phyloP scores from a whole-genome alignment of 768 basidiomycete species.

The Lactifluus volemus region DNA sequence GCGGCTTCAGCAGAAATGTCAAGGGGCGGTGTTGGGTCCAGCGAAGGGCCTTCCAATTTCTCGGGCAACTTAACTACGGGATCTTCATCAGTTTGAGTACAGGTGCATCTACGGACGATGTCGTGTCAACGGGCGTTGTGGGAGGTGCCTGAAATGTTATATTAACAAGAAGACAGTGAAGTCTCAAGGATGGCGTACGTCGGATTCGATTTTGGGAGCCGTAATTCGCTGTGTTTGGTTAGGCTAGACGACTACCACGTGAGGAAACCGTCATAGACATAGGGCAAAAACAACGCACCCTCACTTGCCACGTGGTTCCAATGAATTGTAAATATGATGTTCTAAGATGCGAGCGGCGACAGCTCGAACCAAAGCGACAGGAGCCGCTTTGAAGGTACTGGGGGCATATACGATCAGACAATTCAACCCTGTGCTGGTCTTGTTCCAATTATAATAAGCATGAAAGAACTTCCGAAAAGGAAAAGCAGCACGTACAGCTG shows the following conservation, averaged over 20 bases:
- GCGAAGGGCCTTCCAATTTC: not conserved
- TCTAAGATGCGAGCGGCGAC: not conserved
- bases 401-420: not conserved
- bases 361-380: not conserved
- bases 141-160: not conserved
- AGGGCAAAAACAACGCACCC: not conserved
- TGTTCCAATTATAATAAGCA: not conserved
- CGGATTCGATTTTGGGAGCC: not conserved
- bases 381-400: not conserved
- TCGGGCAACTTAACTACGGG: not conserved
- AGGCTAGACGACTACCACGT: not conserved
- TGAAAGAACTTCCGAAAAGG: not conserved
- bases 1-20: not conserved
- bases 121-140: not conserved
- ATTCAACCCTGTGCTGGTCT: not conserved
- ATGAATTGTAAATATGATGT: not conserved
- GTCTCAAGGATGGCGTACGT: not conserved
- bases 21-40: not conserved
- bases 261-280: not conserved
- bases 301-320: not conserved
- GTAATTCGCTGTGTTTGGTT: not conserved
- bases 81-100: not conserved
- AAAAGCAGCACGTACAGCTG: not conserved
- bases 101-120: not conserved
- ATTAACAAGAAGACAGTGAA: not conserved